Conservation (phyloP, 371 early-diverging fungal genomes). For the Syncephalastrum sp. region DNA sequence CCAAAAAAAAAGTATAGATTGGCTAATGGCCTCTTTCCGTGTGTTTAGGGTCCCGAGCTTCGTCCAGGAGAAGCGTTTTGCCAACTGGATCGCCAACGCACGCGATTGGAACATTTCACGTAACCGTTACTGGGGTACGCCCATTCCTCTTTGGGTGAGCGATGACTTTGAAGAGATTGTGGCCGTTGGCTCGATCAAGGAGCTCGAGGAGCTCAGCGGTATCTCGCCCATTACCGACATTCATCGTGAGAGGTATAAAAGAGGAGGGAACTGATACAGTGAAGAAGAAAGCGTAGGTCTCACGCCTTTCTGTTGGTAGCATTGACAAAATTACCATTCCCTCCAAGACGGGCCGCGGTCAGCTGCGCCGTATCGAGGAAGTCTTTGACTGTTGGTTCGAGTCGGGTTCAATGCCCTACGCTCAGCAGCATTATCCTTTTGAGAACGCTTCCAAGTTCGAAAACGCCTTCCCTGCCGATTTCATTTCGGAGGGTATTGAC, state of each 20-base stretch:
- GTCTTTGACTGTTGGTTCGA: slow-evolving; percentile 99
- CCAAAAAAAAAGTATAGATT: not conserved
- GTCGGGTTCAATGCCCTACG: slow-evolving; percentile 99
- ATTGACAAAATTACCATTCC: slow-evolving; percentile 98
- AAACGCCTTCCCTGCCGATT: slow-evolving; percentile 97
- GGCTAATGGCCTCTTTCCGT: not conserved
- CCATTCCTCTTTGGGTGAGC: slow-evolving; percentile 99
- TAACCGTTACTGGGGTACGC: slow-evolving; percentile 99
- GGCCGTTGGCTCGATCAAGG: slow-evolving; percentile 95
- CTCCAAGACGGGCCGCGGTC: slow-evolving; percentile 89
- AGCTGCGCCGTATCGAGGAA: slow-evolving; percentile 93
- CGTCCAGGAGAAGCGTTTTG: slow-evolving; percentile 98
- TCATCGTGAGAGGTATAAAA: slow-evolving; percentile 86
- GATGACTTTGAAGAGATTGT: slow-evolving; percentile 94
- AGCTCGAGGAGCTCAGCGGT: slow-evolving; percentile 94
- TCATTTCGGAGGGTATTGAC: slow-evolving; percentile 99
- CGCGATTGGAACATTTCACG: slow-evolving; percentile 99
- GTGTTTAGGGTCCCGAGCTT: slow-evolving; percentile 83
- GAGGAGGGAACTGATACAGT: not conserved
- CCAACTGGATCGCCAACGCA: slow-evolving; percentile 98
- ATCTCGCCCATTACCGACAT: slow-evolving; percentile 90
- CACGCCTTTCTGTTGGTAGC: slow-evolving; percentile 9
- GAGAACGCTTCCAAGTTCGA: slow-evolving; percentile 90
- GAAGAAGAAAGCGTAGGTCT: too few species aligned
- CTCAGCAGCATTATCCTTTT: slow-evolving; percentile 99